Conservation (phyloP, 441 rosid genomes). For the Aquilaria agallochum region DNA sequence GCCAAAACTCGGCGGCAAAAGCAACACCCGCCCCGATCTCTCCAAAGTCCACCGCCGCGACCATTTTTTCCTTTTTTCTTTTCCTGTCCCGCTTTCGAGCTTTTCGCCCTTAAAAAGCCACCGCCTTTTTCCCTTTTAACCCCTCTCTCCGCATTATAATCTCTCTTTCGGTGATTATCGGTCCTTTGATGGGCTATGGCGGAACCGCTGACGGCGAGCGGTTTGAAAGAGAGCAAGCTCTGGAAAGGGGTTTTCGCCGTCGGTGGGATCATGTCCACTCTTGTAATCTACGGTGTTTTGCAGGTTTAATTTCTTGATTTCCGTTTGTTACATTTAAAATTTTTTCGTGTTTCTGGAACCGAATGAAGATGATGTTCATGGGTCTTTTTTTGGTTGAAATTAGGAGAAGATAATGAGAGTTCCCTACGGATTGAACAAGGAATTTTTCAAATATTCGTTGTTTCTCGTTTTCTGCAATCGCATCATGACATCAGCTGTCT, state of each 20-base stretch:
- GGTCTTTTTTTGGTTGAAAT: conserved; percentile 2
- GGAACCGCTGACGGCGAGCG: conserved; percentile 35
- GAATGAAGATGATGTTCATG: conserved; percentile 11
- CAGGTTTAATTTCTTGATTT: conserved; percentile 38
- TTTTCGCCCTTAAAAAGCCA: background rate
- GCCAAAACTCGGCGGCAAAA: conserved; percentile 24
- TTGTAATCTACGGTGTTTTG: conserved; percentile 84
- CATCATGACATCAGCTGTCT: conserved; percentile 71
- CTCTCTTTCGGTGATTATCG: background rate
- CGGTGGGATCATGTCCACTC: conserved; percentile 84
- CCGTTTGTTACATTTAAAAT: background rate
- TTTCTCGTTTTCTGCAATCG: conserved; percentile 95
- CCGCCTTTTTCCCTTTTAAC: conserved; percentile 1
- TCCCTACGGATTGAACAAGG: conserved; percentile 71
- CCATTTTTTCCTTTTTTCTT: background rate
- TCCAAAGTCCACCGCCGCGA: conserved; percentile 5
- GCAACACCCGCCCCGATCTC: conserved; percentile 20
- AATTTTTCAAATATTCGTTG: conserved; percentile 65
- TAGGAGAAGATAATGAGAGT: conserved; percentile 94
- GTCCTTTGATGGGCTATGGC: conserved; percentile 53
- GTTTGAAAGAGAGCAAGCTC: conserved; percentile 46
- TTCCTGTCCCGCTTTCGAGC: background rate
- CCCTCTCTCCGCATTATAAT: background rate
- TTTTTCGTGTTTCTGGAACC: conserved; percentile 2
- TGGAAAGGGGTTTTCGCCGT: conserved; percentile 81